Evolutionary conservation across 768 basidiomycete species (phyloP), one percentile per base, ranked within the genome.

Genomic region (Lactarius pseudohatsudake): DNA sequence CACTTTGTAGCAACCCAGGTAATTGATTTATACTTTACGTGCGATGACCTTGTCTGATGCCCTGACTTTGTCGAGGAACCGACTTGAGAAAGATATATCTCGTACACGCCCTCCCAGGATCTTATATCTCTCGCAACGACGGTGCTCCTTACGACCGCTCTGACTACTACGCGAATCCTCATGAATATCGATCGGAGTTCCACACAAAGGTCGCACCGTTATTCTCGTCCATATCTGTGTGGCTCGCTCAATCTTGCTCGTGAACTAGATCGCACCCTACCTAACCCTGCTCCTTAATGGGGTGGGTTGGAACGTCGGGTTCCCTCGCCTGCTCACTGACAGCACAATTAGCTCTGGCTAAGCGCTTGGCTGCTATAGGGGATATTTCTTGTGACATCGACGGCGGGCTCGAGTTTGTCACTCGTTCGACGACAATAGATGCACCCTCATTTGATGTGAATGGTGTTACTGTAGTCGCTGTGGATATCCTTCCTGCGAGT

Each of bases 371-470:
- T 10, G 89, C 85, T 62, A 83, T 97, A 28, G 92, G 91, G 2
- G 95, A 97, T 73, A 90, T 97, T 43, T 93, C 86, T 68, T 96
- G 94, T 73, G 95, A 97, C 73, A 80, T 93, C n/a, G 83, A 85
- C 86, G 95, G 95, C 43, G 92, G 91, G 18, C 82, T 97, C 30
- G 86, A 96, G 76, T 96, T 96, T 75, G 79, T 95, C 57, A 81
- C 86, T 9, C 81, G 79, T n/a, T 76, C 88, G 8, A 90, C 93
- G 0, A 96, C 94, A 0, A 84, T 96, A 61, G 87, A 86, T 11
- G 78, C 84, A 5, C 95, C 95, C 0, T 87, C 86, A 74, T 92
- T 86, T 76, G 83, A 84, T 61, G 79, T 86, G 15, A 85, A 86
- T 0, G 77, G 79, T n/a, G 82, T 86, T 45, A 86, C 90, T 62